Conservation (phyloP, 352 stramenopile species). For the Stephanocyclus meneghinianus region DNA sequence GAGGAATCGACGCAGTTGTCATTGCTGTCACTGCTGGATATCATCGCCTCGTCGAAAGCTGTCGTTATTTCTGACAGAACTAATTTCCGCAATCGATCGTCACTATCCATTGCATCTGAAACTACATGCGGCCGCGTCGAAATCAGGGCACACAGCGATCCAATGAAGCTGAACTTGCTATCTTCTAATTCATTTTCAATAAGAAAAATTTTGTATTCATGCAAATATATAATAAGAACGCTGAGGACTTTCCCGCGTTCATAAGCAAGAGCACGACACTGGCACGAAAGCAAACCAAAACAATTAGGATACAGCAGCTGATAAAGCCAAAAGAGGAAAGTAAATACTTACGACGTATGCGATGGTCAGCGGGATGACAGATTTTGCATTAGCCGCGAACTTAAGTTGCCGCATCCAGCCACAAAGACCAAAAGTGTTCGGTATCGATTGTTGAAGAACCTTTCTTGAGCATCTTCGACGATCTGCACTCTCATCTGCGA, state of each 20-base stretch:
- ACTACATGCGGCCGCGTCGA: constrained; percentile 60
- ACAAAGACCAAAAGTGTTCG: constrained; percentile 26
- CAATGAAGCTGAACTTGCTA: constrained; percentile 53
- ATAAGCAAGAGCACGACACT: constrained; percentile 39
- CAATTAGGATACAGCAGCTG: background rate
- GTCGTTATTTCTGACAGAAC: constrained; percentile 39
- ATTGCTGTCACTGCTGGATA: background rate
- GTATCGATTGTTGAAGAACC: constrained; percentile 68
- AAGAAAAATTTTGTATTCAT: constrained; percentile 52
- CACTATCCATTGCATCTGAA: constrained; percentile 60
- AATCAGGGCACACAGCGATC: constrained; percentile 62
- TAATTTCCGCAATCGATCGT: constrained; percentile 57
- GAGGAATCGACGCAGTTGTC: background rate
- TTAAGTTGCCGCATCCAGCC: constrained; percentile 40
- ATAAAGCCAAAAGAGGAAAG: background rate
- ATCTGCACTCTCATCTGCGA: constrained; percentile 64
- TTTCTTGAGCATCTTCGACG: constrained; percentile 63
- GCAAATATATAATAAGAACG: constrained; percentile 55
- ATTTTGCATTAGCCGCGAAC: constrained; percentile 15
- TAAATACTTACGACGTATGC: constrained; percentile 47
- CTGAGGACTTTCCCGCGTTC: constrained; percentile 66
- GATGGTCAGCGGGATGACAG: constrained; percentile 39
- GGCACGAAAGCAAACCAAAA: background rate
- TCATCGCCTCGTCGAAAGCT: constrained; percentile 39
- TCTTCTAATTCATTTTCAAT: constrained; percentile 31